Conservation (phyloP, 139 green algal species). For the Chlorella sorokiniana region DNA sequence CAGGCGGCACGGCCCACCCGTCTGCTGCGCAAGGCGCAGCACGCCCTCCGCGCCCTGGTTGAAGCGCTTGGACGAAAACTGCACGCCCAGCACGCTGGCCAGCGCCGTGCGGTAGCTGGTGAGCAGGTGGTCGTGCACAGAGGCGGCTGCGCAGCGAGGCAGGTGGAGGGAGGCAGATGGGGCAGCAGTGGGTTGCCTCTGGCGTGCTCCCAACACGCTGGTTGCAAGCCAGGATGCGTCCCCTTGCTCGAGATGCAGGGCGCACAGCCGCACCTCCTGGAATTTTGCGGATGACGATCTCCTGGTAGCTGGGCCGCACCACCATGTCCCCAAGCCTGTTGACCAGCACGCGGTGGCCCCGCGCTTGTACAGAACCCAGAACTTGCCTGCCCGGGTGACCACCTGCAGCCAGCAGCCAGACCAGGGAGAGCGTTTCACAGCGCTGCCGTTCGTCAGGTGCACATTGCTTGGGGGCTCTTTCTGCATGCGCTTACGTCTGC, state of each 20-base stretch:
- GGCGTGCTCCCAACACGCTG: no score
- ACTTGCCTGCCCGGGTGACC: no score
- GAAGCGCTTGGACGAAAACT: constrained; percentile 40
- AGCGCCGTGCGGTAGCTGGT: constrained; percentile 36
- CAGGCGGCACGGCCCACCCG: not conserved
- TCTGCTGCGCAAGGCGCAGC: constrained; percentile 9
- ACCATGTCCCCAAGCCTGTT: constrained; percentile 49
- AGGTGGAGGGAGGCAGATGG: not conserved
- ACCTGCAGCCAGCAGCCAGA: no score
- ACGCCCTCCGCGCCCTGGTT: constrained; percentile 12
- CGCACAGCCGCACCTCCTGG: constrained; percentile 1
- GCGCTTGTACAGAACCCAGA: constrained; percentile 44
- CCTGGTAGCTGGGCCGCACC: constrained; percentile 46
- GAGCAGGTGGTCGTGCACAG: constrained; percentile 41
- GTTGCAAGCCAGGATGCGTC: no score
- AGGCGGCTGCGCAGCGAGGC: not conserved
- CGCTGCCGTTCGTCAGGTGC: not conserved
- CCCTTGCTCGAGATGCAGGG: no score
- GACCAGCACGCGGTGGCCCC: constrained; percentile 49
- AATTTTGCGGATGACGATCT: constrained; percentile 22
- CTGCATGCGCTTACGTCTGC: no score
- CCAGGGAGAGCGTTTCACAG: not conserved
- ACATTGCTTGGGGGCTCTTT: not conserved
- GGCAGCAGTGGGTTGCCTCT: not conserved
- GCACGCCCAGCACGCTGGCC: constrained; percentile 25